These are phyloP conservation scores for Citrullus mucosospermus DNA, from an alignment of 306 rosid species.

Conservation along the genomic window DNA sequence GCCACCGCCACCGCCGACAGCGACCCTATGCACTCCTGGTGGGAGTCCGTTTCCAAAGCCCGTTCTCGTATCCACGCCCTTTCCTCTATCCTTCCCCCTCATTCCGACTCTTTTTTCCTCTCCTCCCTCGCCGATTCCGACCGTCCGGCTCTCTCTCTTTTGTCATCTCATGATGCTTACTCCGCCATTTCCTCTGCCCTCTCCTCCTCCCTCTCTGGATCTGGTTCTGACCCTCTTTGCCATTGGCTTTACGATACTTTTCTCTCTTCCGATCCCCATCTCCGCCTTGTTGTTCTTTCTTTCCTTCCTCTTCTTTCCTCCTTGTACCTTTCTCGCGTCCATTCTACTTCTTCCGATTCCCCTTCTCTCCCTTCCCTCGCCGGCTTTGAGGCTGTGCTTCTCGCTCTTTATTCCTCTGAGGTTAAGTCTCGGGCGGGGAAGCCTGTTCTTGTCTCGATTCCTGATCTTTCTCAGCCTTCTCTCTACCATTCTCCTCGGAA, in stretches of 20 bases:
- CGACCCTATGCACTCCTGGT: constrained; percentile 92
- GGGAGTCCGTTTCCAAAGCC: constrained; percentile 91
- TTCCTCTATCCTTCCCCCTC: constrained; percentile 37
- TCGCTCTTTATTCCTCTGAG: constrained; percentile 75
- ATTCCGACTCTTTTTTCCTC: constrained; percentile 26
- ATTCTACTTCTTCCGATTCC: constrained; percentile 39
- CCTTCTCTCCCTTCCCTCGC: constrained; percentile 57
- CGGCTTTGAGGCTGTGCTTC: constrained; percentile 88
- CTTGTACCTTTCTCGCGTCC: constrained; percentile 69
- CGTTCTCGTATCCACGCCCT: constrained; percentile 86
- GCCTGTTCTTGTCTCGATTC: constrained; percentile 60
- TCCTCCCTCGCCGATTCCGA: constrained; percentile 83
- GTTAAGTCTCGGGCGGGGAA: constrained; percentile 68
- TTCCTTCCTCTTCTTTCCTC: constrained; percentile 75
- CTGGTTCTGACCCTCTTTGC: constrained; percentile 83
- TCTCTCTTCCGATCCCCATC: constrained; percentile 77
- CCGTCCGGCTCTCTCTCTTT: constrained; percentile 92
- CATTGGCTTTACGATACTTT: constrained; percentile 96
- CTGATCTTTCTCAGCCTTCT: constrained; percentile 83
- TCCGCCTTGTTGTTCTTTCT: constrained; percentile 80
- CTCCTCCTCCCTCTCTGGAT: constrained; percentile 37
- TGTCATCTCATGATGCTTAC: constrained; percentile 62
- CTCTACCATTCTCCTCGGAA: constrained; percentile 59
- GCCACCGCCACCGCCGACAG: constrained; percentile 15
- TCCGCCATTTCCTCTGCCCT: constrained; percentile 39